Evolutionary conservation across 306 rosid species (phyloP).

Genomic region (Fragaria nilgerrensis): DNA sequence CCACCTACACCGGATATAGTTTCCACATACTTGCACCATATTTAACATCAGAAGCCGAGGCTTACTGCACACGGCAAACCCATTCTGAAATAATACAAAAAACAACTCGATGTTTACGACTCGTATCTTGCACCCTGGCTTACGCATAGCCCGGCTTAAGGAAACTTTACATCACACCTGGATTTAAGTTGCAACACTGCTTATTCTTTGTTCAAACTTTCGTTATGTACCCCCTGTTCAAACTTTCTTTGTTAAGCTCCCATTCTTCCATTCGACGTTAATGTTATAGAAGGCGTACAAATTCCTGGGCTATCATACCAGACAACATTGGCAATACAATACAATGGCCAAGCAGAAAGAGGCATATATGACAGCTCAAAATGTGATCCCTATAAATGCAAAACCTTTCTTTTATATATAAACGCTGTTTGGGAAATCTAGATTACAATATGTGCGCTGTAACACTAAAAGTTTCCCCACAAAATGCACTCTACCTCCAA

Average conservation of each 20-base stretch:
- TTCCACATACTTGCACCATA: background rate
- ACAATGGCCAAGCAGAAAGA: too few relatives aligned
- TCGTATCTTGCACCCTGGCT: background rate
- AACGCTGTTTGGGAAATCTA: constrained; percentile 37
- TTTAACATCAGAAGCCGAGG: background rate
- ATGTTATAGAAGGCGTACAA: background rate
- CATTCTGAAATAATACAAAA: background rate
- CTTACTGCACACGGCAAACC: background rate
- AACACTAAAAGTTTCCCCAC: constrained; percentile 43
- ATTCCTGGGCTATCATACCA: background rate
- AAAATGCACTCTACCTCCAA: constrained; percentile 51
- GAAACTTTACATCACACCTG: background rate
- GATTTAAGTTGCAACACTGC: background rate
- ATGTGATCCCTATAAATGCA: background rate
- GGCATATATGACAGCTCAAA: background rate
- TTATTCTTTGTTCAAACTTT: background rate
- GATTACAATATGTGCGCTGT: constrained; percentile 53
- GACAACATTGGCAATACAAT: background rate
- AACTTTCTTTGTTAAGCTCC: background rate
- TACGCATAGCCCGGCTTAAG: background rate
- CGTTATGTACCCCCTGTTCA: background rate
- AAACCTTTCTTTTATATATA: constrained; percentile 44
- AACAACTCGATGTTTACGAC: background rate
- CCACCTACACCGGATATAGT: background rate
- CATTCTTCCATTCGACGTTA: background rate